phyloP scores from a whole-genome alignment of 306 rosid genomes.

The Adenanthera pavonina region DNA sequence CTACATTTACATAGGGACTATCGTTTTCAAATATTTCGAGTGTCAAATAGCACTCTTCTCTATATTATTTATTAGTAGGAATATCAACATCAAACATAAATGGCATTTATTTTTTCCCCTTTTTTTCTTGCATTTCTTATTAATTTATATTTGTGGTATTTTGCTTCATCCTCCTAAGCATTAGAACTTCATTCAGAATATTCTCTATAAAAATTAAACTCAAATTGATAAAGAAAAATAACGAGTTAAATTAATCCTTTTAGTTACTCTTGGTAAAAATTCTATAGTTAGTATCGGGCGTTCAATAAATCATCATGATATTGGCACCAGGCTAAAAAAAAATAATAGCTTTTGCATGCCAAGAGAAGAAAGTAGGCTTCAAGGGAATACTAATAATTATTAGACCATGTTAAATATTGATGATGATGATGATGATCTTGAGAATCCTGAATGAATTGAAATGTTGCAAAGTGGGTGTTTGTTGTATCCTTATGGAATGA shows the following conservation, averaged over 20 bases:
- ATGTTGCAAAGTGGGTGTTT: constrained; percentile 10
- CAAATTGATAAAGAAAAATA: background rate
- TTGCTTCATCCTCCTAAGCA: background rate
- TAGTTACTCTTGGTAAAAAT: background rate
- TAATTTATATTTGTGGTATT: background rate
- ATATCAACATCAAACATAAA: too few species aligned
- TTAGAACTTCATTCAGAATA: too few species aligned
- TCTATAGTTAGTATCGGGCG: background rate
- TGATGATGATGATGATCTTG: constrained; percentile 3
- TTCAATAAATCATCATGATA: background rate
- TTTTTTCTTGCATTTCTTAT: background rate
- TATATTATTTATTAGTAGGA: too few species aligned
- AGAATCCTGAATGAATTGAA: constrained; percentile 30
- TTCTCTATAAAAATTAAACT: background rate
- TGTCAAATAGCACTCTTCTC: background rate
- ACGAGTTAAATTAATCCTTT: background rate
- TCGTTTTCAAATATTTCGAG: background rate
- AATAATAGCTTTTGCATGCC: background rate
- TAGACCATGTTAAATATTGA: constrained; percentile 23
- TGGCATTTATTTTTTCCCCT: background rate
- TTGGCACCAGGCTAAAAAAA: background rate
- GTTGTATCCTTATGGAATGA: constrained; percentile 22
- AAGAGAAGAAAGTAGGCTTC: background rate
- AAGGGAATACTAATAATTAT: constrained; percentile 14
- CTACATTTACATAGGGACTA: background rate